These are phyloP conservation scores for Lecanicillium sp. DNA, from an alignment of 2,329 filamentous ascomycete species.

Conservation along the genomic window DNA sequence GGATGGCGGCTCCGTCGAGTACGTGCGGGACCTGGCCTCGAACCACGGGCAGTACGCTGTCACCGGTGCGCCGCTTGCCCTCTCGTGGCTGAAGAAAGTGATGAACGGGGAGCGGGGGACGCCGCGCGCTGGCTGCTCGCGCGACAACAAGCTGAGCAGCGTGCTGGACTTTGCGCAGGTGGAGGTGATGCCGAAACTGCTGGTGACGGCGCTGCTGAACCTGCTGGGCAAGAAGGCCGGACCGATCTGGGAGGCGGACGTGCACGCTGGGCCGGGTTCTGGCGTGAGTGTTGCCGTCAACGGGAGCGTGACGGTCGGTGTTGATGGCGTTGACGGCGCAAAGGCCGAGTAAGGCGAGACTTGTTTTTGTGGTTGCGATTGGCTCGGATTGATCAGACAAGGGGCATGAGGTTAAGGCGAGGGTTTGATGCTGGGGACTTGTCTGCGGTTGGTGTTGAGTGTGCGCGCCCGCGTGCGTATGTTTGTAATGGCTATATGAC, in stretches of 20 bases:
- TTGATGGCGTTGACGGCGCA: no score
- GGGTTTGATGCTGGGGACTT: no score
- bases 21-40: slow-evolving; percentile 5
- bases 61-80: slow-evolving; percentile 2
- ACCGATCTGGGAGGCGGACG: background rate
- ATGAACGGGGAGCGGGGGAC: background rate
- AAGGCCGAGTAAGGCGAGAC: no score
- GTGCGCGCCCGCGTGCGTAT: no score
- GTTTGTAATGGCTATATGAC: no score
- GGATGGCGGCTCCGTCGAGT: slow-evolving; percentile 5
- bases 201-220: background rate
- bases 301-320: no score
- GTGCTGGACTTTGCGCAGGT: background rate
- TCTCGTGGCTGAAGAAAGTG: slow-evolving; percentile 4
- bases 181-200: slow-evolving; percentile 4
- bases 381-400: no score
- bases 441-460: no score
- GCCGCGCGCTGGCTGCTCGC: background rate
- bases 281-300: no score
- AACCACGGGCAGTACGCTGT: slow-evolving; percentile 2
- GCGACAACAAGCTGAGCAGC: background rate
- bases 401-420: no score
- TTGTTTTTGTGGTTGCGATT: no score
- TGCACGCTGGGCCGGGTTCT: no score
- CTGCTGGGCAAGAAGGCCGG: background rate